Base-by-base conservation (phyloP, 805 yeast species). In the Yarrowia divulgata region DNA sequence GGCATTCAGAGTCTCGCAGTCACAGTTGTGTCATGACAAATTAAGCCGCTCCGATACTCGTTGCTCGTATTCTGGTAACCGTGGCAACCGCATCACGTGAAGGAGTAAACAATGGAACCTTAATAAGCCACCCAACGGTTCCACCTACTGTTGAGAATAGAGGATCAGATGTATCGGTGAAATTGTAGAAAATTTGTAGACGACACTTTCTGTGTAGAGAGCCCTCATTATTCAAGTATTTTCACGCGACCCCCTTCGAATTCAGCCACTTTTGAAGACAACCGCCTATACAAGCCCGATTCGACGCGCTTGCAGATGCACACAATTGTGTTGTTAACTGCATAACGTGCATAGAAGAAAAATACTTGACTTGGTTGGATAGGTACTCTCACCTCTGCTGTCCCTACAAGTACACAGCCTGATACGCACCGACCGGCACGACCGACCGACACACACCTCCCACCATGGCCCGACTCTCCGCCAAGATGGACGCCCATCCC, bases 1-100 rank as follows among this genome's bases (percentile, higher is more conserved):
- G 29, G 29, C 4, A 4, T 23, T 23, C 29, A 2, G 29, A 23
- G 29, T 23, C 29, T 23, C 29, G 29, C 29, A 4, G 29, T 23
- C 29, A 23, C 29, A 23, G 29, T 23, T 23, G 29, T 23, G 4
- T 23, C 29, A 23, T 23, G 6, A 12, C 42, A 5, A 10, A n/a
- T n/a, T n/a, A n/a, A n/a, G n/a, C n/a, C n/a, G n/a, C n/a, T n/a
- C n/a, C n/a, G n/a, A n/a, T n/a, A n/a, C n/a, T n/a, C n/a, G n/a
- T n/a, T 6, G 12, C 43, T 13, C 43, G 8, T 13, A 40, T 6
- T 6, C 10, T 8, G 8, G 66, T 60, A 18, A 45, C 66, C 52
- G 37, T n/a, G 66, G 34, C 34, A 60, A 60, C 66, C 19, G 4
- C 8, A 8, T 18, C 66, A 60, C 66, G 66, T 60, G 66, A 43